A percentile compares a stretch with the other conserved stretches of the same genome.
phyloP scores from a whole-genome alignment of 306 rosid genomes.

The Corylus avellana region DNA sequence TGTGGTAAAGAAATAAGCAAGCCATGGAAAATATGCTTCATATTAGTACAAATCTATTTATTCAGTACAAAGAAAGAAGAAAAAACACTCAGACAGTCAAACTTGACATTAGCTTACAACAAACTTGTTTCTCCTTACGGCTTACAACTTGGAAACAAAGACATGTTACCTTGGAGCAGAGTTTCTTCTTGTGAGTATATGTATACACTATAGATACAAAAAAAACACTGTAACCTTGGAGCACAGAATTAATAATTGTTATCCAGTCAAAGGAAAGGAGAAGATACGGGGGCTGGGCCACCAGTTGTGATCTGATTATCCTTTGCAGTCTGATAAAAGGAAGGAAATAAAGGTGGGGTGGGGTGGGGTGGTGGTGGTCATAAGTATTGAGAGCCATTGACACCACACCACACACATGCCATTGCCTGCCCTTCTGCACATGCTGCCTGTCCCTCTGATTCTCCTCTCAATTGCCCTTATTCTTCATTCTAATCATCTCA shows the following conservation, averaged over 20 bases:
- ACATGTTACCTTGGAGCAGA: background rate
- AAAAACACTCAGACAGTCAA: background rate
- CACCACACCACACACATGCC: conserved; percentile 67
- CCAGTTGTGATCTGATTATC: conserved; percentile 22
- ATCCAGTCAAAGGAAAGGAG: conserved; percentile 3
- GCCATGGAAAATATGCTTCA: background rate
- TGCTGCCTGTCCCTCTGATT: conserved; percentile 55
- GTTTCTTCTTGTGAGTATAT: no score
- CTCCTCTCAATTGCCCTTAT: conserved; percentile 37
- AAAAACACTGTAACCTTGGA: background rate
- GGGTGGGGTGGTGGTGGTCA: conserved; percentile 21
- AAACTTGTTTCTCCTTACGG: background rate
- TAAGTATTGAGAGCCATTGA: conserved; percentile 37
- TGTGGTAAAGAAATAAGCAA: background rate
- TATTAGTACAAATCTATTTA: background rate
- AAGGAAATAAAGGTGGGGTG: conserved; percentile 28
- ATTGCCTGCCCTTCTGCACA: conserved; percentile 76
- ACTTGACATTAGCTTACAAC: background rate
- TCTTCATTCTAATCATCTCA: conserved; percentile 13
- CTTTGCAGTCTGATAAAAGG: conserved; percentile 27
- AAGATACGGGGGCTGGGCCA: background rate
- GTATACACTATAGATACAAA: background rate
- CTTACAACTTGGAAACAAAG: background rate
- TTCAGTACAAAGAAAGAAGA: background rate
- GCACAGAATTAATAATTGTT: conserved; percentile 18